phyloP scores from a whole-genome alignment of 2,329 filamentous ascomycete genomes.

The Coniosporium tulheliwenetii region DNA sequence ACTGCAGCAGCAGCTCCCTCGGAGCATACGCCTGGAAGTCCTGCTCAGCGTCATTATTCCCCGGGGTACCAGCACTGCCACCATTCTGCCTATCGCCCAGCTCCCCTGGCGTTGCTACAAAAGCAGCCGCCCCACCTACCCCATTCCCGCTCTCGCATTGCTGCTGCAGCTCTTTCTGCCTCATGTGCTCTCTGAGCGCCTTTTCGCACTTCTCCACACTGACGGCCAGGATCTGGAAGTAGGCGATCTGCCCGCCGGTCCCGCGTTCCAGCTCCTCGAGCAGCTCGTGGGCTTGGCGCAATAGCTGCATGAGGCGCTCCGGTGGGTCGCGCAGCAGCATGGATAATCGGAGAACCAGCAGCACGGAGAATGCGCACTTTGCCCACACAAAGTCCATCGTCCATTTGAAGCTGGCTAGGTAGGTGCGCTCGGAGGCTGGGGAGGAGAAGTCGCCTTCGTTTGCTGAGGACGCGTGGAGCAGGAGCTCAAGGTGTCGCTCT shows the following conservation, averaged over 20 bases:
- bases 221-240: slow-evolving; percentile 31
- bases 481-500: slow-evolving; percentile 32
- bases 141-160: slow-evolving; percentile 8
- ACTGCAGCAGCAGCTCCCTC: slow-evolving; percentile 40
- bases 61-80: neutral
- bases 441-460: slow-evolving; percentile 16
- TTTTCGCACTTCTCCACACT: slow-evolving; percentile 36
- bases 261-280: slow-evolving; percentile 26
- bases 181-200: slow-evolving; percentile 22
- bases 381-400: slow-evolving; percentile 45
- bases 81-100: neutral
- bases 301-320: slow-evolving; percentile 22
- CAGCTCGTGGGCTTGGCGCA: slow-evolving; percentile 27
- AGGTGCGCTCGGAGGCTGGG: slow-evolving; percentile 12
- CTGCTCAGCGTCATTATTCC: slow-evolving; percentile 18
- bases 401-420: slow-evolving; percentile 35
- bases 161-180: neutral
- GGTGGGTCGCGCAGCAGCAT: slow-evolving; percentile 22
- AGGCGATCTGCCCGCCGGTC: slow-evolving; percentile 27
- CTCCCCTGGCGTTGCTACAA: too few species aligned
- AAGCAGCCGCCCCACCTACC: neutral
- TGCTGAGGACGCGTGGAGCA: slow-evolving; percentile 15
- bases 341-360: slow-evolving; percentile 37
- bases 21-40: slow-evolving; percentile 39
- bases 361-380: slow-evolving; percentile 41